Evolutionary conservation across 2,329 filamentous ascomycete genomes (phyloP), one percentile per base, ranked within the genome.

Genomic region (Fusarium veterinarium): DNA sequence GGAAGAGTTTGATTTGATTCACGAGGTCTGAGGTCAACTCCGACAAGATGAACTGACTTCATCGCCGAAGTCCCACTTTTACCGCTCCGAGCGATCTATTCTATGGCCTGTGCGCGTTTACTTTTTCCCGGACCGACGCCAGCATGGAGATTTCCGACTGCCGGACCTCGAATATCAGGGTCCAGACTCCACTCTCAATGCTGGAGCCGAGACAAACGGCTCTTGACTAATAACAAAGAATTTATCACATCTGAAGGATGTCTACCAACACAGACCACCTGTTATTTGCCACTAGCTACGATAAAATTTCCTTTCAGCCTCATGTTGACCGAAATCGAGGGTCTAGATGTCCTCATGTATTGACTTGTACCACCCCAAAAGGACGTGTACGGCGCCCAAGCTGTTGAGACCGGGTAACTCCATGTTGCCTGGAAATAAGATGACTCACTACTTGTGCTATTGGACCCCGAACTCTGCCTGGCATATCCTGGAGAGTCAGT

Each of bases 61-160:
- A 72, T 74, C 59, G 44, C 44, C 58, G 33, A 37, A 13, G 38
- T 28, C 23, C 67, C 67, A 64, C 64, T 60, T 64, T 60, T 64
- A 33, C 48, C 35, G 51, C 44, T 58, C 45, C 38, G 33, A 60
- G 40, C 46, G 38, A 48, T 25, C 25, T 28, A 52, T 38, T 20
- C 13, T 30, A 60, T 69, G 67, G 64, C 57, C 59, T 49, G 64
- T 72, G 71, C 71, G 71, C 71, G 68, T 74, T 74, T 72, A 74
- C 64, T 53, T 68, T 73, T 74, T 74, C 59, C 71, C 71, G 68
- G 48, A 17, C 60, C 42, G 35, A 62, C 20, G 12, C 25, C 41
- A 30, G 8, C 42, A 45, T 44, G 44, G 49, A 64, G 48, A 51
- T 31, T 38, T 45, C 52, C 41, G 68, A 57, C 49, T 46, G 55